Conservation (phyloP, 805 yeast species). For the Saturnispora halmiae region DNA sequence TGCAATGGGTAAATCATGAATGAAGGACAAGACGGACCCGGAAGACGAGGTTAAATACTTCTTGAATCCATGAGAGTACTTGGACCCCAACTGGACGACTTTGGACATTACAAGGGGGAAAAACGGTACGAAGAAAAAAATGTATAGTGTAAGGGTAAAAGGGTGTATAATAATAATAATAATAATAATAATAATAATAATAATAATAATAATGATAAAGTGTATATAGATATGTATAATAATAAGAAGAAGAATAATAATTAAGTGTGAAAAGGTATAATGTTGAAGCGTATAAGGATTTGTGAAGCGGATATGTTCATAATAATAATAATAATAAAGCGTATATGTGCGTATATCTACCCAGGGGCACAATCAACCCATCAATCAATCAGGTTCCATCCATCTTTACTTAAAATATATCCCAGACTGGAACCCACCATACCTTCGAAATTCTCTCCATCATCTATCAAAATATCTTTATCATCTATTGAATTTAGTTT, state of each 20-base stretch:
- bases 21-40: slow-evolving; percentile 35
- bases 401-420: slow-evolving; percentile 25
- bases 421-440: slow-evolving; percentile 28
- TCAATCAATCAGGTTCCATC: slow-evolving; percentile 24
- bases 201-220: too few species aligned
- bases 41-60: slow-evolving; percentile 30
- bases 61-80: slow-evolving; percentile 32
- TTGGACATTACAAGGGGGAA: neutral
- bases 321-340: too few species aligned
- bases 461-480: too few species aligned
- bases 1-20: slow-evolving; percentile 63
- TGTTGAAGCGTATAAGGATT: too few species aligned
- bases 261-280: too few species aligned
- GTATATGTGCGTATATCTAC: too few species aligned
- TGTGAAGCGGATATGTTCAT: too few species aligned
- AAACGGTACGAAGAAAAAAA: neutral
- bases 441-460: slow-evolving; percentile 24
- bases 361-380: neutral
- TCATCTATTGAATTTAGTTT: slow-evolving; percentile 10
- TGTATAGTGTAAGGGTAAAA: neutral
- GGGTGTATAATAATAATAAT: too few species aligned
- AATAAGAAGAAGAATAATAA: too few species aligned
- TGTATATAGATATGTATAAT: too few species aligned
- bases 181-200: too few species aligned
- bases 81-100: slow-evolving; percentile 27